Percentiles rank a stretch among this genome's conserved stretches.
Evolutionary conservation across 345 rosid species (phyloP).

Genomic region (Moricandia moricandioides): DNA sequence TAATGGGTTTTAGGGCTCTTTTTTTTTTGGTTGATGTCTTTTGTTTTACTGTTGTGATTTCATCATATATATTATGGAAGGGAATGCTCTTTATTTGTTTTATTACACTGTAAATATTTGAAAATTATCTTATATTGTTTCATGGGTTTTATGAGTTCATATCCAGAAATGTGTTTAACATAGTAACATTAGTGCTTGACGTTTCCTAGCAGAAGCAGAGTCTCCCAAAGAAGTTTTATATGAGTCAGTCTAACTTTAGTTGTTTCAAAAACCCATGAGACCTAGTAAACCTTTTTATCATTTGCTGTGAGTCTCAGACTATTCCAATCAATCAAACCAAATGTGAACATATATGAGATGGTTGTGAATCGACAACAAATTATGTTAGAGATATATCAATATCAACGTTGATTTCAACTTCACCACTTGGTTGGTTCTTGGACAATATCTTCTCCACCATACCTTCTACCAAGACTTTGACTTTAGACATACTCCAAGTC

Average conservation of each 20-base stretch:
- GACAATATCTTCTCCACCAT: background rate
- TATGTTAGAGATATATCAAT: background rate
- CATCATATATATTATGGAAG: conserved; percentile 22
- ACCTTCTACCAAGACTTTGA: background rate
- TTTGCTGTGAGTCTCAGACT: background rate
- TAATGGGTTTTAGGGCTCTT: background rate
- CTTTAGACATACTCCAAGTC: background rate
- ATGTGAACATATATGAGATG: background rate
- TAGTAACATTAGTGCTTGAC: background rate
- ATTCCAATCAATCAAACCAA: background rate
- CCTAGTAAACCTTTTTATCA: background rate
- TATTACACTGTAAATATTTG: conserved; percentile 37
- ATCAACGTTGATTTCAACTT: background rate
- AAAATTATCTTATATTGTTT: background rate
- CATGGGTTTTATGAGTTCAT: background rate
- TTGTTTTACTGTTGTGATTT: conserved; percentile 12
- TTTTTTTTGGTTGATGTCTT: background rate
- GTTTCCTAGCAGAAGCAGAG: background rate
- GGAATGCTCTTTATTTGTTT: conserved; percentile 33
- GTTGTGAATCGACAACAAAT: background rate
- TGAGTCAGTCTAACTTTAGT: background rate
- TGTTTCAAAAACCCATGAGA: background rate
- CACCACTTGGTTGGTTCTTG: background rate
- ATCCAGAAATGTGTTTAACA: background rate
- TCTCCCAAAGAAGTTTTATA: background rate